Base-by-base conservation (phyloP, 306 rosid genomes). In the Oemleria cerasiformis region DNA sequence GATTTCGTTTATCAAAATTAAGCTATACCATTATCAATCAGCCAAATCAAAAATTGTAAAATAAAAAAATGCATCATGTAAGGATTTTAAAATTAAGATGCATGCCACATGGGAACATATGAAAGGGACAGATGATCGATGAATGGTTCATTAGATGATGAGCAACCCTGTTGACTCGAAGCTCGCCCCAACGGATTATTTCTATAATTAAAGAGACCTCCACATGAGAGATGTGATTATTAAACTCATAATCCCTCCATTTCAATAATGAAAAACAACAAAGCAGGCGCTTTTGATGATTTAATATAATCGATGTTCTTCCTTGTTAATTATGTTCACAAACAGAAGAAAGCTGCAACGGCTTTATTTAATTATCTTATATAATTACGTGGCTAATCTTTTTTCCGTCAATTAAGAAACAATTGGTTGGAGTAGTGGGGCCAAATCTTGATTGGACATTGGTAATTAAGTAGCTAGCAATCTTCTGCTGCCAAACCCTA, bases 41-140 rank as follows among this genome's bases (percentile, higher is more conserved):
- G n/a, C n/a, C n/a, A n/a, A n/a, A n/a, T n/a, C n/a, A n/a, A n/a
- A n/a, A n/a, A n/a, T n/a, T n/a, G n/a, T n/a, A n/a, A n/a, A n/a
- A n/a, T n/a, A n/a, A n/a, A n/a, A n/a, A n/a, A n/a, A n/a, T n/a
- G n/a, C n/a, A n/a, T n/a, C n/a, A n/a, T n/a, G n/a, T n/a, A n/a
- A n/a, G n/a, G n/a, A n/a, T n/a, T n/a, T n/a, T n/a, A 63, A 60
- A 53, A 80, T 53, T 51, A 23, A 5, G 36, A 30, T 30, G 62
- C 62, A 57, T 56, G 65, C 68, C 86, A 80, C 76, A 79, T 77
- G 88, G 82, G 67, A 44, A 63, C 70, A 74, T 62, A 51, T 34
- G 43, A 16, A 47, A 45, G 14, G 62, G 66, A 1, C 67, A 44
- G 54, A 50, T 21, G 54, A 50, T 55, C 40, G n/a, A 30, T 30